Conservation (phyloP, 108 stramenopile genomes). For the Stephanodiscus triporus region DNA sequence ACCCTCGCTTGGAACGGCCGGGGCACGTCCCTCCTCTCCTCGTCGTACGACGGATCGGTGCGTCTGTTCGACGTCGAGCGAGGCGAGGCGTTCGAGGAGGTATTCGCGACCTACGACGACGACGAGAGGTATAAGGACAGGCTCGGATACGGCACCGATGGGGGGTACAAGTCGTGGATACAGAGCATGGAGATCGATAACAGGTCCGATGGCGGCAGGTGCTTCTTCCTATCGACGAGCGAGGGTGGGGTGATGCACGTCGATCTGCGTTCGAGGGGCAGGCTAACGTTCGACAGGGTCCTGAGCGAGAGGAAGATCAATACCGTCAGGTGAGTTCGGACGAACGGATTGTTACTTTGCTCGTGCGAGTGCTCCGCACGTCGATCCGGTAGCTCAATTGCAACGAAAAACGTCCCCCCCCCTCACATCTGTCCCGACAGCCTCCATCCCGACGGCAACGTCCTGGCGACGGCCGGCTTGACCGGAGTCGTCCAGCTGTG, state of each 20-base stretch:
- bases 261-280: conserved; percentile 59
- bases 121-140: conserved; percentile 60
- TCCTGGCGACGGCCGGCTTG: conserved; percentile 69
- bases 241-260: conserved; percentile 74
- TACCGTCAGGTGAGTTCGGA: conserved; percentile 66
- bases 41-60: conserved; percentile 83
- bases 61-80: conserved; percentile 61
- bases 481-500: conserved; percentile 67
- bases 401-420: no score
- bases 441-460: conserved; percentile 75
- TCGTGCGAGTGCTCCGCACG: neutral
- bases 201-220: conserved; percentile 49
- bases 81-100: conserved; percentile 58
- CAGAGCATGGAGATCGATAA: conserved; percentile 71
- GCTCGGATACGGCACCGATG: conserved; percentile 66
- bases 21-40: conserved; percentile 58
- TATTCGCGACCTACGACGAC: conserved; percentile 85
- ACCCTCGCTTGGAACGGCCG: conserved; percentile 59
- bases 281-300: conserved; percentile 61
- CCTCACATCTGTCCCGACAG: no score
- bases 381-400: no score
- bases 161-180: conserved; percentile 66
- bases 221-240: conserved; percentile 82
- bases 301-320: conserved; percentile 86
- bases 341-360: neutral